Percentiles rank a stretch among this genome's conserved stretches.
Conservation (phyloP, 345 rosid species). For the Linum trigynum region DNA sequence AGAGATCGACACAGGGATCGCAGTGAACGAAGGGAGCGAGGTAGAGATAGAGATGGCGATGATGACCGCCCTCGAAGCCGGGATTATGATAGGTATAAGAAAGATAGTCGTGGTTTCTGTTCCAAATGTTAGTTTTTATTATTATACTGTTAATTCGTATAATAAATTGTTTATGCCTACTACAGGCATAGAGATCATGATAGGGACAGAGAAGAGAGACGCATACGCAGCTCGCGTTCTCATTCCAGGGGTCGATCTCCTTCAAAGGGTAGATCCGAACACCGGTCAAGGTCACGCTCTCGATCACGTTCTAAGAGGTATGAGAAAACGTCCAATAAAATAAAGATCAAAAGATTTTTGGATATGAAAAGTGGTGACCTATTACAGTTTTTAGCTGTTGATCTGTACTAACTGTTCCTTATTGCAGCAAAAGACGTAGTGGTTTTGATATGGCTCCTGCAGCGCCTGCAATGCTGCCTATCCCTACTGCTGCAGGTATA, state of each 20-base stretch:
- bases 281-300: constrained; percentile 67
- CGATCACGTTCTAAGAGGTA: constrained; percentile 90
- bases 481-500: constrained; percentile 54
- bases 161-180: not conserved
- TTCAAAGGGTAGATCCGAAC: constrained; percentile 39
- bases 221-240: not conserved
- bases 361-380: not conserved
- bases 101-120: not conserved
- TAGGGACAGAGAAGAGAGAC: constrained; percentile 1
- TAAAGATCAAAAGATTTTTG: not conserved
- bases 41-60: constrained; percentile 4
- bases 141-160: not conserved
- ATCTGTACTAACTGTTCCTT: constrained; percentile 12
- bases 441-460: constrained; percentile 95
- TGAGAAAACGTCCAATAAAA: not conserved
- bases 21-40: not conserved
- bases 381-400: not conserved
- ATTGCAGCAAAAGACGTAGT: constrained; percentile 67
- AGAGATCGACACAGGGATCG: constrained; percentile 2
- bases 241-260: not conserved
- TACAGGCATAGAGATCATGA: not conserved
- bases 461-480: constrained; percentile 62
- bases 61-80: constrained; percentile 1
- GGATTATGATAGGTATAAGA: not conserved
- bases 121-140: not conserved